phyloP scores from a whole-genome alignment of 2,329 filamentous ascomycete species.

The Phialemonium atrogriseum region DNA sequence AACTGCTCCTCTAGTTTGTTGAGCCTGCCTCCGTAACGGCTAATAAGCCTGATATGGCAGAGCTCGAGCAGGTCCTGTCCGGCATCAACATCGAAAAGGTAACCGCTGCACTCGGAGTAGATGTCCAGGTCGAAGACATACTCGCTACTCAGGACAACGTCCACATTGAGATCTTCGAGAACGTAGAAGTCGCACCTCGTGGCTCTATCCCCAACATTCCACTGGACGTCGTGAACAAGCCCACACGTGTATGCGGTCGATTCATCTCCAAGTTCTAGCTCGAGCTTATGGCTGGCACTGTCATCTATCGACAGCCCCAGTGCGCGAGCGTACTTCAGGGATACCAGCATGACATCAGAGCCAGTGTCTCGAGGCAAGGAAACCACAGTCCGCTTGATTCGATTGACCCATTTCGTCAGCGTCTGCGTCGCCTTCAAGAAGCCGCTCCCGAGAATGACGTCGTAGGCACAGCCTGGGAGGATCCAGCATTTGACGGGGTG shows the following conservation, averaged over 20 bases:
- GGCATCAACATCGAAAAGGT: not conserved
- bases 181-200: slow-evolving; percentile 8
- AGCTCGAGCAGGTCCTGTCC: slow-evolving; percentile 1
- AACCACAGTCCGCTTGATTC: slow-evolving; percentile 1
- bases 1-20: slow-evolving; percentile 1
- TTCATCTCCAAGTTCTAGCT: slow-evolving; percentile 2
- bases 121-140: slow-evolving; percentile 6
- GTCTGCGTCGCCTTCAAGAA: slow-evolving; percentile 4
- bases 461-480: slow-evolving; percentile 2
- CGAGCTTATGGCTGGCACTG: not conserved
- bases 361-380: slow-evolving; percentile 4
- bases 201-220: not conserved
- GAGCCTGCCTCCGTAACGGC: not conserved
- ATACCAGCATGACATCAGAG: slow-evolving; percentile 9
- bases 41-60: slow-evolving; percentile 1
- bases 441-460: slow-evolving; percentile 3
- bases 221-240: slow-evolving; percentile 3
- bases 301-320: not conserved
- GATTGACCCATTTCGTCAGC: slow-evolving; percentile 3
- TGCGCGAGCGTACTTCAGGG: slow-evolving; percentile 4
- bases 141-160: slow-evolving; percentile 8
- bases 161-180: slow-evolving; percentile 7
- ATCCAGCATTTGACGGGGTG: slow-evolving; percentile 1
- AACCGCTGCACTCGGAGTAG: slow-evolving; percentile 2
- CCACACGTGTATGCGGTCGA: slow-evolving; percentile 5